Evolutionary conservation across 768 basidiomycete species (phyloP).

Genomic region (Pleurotus pulmonarius): DNA sequence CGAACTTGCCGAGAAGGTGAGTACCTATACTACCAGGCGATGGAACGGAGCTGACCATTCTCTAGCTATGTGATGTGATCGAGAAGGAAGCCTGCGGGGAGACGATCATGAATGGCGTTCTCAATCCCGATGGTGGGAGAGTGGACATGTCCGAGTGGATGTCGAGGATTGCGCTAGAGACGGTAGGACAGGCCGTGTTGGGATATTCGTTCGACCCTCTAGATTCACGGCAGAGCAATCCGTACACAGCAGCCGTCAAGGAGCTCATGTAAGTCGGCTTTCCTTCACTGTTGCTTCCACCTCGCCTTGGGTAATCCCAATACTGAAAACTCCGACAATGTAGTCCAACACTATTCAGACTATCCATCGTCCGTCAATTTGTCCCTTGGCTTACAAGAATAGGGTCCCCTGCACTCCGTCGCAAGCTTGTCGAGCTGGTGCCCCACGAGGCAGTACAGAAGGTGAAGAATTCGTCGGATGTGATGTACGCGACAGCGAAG

Average conservation of each 20-base stretch:
- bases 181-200: constrained; percentile 38
- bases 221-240: constrained; percentile 36
- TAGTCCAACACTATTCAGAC: constrained; percentile 42
- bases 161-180: constrained; percentile 40
- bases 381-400: constrained; percentile 39
- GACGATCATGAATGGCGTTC: constrained; percentile 6
- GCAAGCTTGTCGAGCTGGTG: constrained; percentile 37
- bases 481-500: constrained; percentile 39
- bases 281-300: not conserved
- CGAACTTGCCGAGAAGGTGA: constrained; percentile 40
- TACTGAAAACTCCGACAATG: not conserved
- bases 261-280: constrained; percentile 35
- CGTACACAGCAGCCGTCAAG: constrained; percentile 41
- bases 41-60: not conserved
- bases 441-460: constrained; percentile 36
- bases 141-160: constrained; percentile 47
- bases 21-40: not conserved
- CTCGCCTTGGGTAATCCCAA: not conserved
- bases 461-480: constrained; percentile 43
- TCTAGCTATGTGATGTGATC: constrained; percentile 27
- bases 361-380: constrained; percentile 42
- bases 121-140: constrained; percentile 11
- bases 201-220: constrained; percentile 46
- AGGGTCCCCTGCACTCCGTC: constrained; percentile 37
- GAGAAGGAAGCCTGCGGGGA: constrained; percentile 7